These are phyloP conservation scores for Macadamia tetraphylla DNA, from an alignment of 164 flowering plant genomes.

Conservation along the genomic window DNA sequence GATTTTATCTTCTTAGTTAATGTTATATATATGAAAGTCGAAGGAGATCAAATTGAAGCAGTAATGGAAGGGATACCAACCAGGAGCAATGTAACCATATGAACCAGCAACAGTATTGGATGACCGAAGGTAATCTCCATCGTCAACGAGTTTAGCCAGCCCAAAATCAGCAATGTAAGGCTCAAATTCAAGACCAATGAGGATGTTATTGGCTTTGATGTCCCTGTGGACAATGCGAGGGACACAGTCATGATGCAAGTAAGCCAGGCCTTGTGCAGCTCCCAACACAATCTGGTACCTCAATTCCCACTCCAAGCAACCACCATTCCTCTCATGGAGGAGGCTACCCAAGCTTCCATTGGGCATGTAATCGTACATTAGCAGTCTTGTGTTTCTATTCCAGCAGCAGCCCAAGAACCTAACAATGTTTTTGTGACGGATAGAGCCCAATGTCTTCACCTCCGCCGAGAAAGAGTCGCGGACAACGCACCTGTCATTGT, in stretches of 20 bases:
- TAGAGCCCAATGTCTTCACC: conserved; percentile 65
- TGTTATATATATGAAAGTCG: too few relatives aligned
- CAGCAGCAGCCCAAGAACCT: conserved; percentile 75
- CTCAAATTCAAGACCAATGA: conserved; percentile 74
- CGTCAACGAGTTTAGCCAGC: conserved; percentile 75
- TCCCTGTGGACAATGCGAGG: conserved; percentile 84
- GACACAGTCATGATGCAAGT: conserved; percentile 80
- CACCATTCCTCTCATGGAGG: conserved; percentile 52
- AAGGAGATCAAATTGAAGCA: not conserved
- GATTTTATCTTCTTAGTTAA: too few relatives aligned
- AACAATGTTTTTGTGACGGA: conserved; percentile 83
- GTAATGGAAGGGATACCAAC: conserved; percentile 24
- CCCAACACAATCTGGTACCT: conserved; percentile 62
- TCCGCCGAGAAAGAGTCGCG: conserved; percentile 81
- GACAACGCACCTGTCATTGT: conserved; percentile 18
- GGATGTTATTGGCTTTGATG: conserved; percentile 81
- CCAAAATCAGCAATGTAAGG: conserved; percentile 91
- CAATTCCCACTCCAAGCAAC: conserved; percentile 60
- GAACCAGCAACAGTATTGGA: conserved; percentile 81
- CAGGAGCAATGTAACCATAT: conserved; percentile 86
- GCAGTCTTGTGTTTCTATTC: conserved; percentile 56
- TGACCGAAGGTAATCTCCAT: conserved; percentile 50
- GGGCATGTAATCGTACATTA: conserved; percentile 84
- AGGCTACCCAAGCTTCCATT: conserved; percentile 79
- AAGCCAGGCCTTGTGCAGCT: conserved; percentile 76